A percentile compares a stretch with the other conserved stretches of the same genome.
These are phyloP conservation scores for Geosiphon pyriformis DNA, from an alignment of 192 early-diverging fungal genomes.

Conservation along the genomic window DNA sequence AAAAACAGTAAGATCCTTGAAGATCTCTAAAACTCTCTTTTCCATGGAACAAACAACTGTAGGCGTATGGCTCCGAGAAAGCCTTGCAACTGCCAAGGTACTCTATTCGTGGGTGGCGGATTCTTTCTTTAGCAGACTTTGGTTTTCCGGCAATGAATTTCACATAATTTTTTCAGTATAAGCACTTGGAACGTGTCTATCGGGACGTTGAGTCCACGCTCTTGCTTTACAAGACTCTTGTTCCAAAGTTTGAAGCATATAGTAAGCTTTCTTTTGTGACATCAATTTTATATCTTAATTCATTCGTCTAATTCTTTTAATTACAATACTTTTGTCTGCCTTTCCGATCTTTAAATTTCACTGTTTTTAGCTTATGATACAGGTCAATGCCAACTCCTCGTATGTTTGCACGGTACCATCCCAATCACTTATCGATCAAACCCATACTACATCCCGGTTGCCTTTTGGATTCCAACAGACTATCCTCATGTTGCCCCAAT, in stretches of 20 bases:
- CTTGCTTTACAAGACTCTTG: slow-evolving; percentile 47
- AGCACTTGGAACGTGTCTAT: slow-evolving; percentile 52
- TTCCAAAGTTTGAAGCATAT: slow-evolving; percentile 63
- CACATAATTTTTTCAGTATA: slow-evolving; percentile 43
- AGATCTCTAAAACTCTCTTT: no score
- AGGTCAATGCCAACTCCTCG: slow-evolving; percentile 56
- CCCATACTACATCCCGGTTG: slow-evolving; percentile 90
- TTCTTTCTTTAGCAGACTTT: background rate
- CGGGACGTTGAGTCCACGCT: slow-evolving; percentile 62
- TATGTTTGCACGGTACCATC: slow-evolving; percentile 84
- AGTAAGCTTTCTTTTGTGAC: slow-evolving; percentile 36
- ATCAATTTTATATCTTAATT: background rate
- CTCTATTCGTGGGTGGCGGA: background rate
- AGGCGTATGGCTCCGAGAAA: background rate
- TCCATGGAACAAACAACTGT: background rate
- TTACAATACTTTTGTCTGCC: no score
- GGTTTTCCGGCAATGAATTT: background rate
- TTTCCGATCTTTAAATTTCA: background rate
- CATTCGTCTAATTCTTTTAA: no score
- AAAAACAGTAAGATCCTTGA: no score
- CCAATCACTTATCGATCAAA: slow-evolving; percentile 76
- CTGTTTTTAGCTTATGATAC: slow-evolving; percentile 44
- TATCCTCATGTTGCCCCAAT: slow-evolving; percentile 81
- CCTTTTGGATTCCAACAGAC: slow-evolving; percentile 76
- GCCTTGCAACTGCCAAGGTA: background rate